Conservation (phyloP, 352 stramenopile genomes). For the Thalassiosira exigua region DNA sequence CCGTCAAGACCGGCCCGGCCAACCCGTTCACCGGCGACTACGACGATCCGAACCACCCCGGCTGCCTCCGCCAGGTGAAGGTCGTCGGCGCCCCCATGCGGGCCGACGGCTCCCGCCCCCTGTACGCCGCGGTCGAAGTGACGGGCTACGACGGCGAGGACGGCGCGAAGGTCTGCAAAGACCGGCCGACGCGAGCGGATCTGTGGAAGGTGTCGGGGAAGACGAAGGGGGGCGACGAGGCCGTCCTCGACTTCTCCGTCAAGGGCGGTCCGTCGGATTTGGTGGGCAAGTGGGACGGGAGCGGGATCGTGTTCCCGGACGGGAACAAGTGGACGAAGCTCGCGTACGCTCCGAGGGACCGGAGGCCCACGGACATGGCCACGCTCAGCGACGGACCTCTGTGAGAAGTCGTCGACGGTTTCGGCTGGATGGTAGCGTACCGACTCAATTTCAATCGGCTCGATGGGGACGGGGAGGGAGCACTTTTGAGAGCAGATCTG, state of each 20-base stretch:
- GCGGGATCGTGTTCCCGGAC: slow-evolving; percentile 61
- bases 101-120: slow-evolving; percentile 46
- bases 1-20: slow-evolving; percentile 36
- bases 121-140: slow-evolving; percentile 50
- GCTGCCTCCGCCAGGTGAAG: slow-evolving; percentile 57
- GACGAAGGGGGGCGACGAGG: slow-evolving; percentile 21
- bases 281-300: slow-evolving; percentile 36
- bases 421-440: neutral
- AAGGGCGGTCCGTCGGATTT: slow-evolving; percentile 53
- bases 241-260: slow-evolving; percentile 50
- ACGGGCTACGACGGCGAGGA: slow-evolving; percentile 60
- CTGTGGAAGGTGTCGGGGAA: slow-evolving; percentile 57
- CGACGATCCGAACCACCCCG: slow-evolving; percentile 60
- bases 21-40: slow-evolving; percentile 58
- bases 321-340: slow-evolving; percentile 64
- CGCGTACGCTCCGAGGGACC: slow-evolving; percentile 29
- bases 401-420: slow-evolving; percentile 6
- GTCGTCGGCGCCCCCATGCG: slow-evolving; percentile 47
- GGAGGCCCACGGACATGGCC: slow-evolving; percentile 53
- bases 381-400: slow-evolving; percentile 49
- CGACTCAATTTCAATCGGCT: too few relatives aligned
- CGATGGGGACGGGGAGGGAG: neutral
- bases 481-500: neutral
- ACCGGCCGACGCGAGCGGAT: slow-evolving; percentile 49
- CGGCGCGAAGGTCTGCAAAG: slow-evolving; percentile 38